Evolutionary conservation across 192 early-diverging fungal species (phyloP), one percentile per base, ranked within the genome.

Genomic region (Coemansia sp.): DNA sequence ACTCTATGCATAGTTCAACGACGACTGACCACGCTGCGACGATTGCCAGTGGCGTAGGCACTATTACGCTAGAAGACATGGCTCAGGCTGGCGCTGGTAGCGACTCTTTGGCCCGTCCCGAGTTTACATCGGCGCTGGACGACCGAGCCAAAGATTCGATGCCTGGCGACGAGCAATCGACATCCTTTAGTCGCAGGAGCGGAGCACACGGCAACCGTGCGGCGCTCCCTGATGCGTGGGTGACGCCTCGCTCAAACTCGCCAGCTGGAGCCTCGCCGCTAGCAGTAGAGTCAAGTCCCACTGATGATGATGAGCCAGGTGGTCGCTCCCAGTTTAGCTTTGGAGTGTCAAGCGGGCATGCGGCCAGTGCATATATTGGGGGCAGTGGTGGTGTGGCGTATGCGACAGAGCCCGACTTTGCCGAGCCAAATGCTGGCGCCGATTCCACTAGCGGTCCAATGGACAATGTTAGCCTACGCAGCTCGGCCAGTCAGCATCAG

Each of bases 31-130:
- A 55, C 22, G 69, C 32, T 3, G 52, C 62, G 22, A 59, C 69
- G 6, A 70, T 39, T 32, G 24, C 62, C 32, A 70, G 61, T n/a
- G 62, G 68, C 43, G 69, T 61, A 24, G 75, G 75, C 20, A 71
- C 75, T 4, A 71, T 76, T 27, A 71, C 75, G 52, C 61, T 76
- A 15, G 69, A 73, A 16, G 71, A 73, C 38, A 67, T 73, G 65
- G 61, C 69, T 16, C 58, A 58, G n/a, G 74, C 70, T 5, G 62
- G 62, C 9, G 35, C 27, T 62, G 29, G 62, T n/a, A 13, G n/a
- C 27, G 47, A 43, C 11, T 32, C 27, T 4, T 29, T 7, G 15
- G 53, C 27, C 30, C 53, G 53, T 16, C 3, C 53, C 4, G 53
- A 32, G 27, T 13, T 30, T 29, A 3, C 53, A 4, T 30, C 53